phyloP scores from a whole-genome alignment of 176 grass and related monocot genomes.

The Oryza punctata region DNA sequence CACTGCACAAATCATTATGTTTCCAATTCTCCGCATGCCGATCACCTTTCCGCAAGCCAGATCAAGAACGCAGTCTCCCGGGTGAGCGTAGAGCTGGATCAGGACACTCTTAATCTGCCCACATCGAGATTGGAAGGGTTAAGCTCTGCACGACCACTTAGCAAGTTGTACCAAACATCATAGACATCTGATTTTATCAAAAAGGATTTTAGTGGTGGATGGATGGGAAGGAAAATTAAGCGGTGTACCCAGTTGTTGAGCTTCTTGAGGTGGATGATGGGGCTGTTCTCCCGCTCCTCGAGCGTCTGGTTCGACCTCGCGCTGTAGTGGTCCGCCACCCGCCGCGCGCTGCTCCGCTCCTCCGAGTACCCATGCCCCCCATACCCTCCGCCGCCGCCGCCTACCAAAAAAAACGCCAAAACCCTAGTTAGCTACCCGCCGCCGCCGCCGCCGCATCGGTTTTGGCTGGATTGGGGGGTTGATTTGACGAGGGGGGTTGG shows the following conservation, averaged over 20 bases:
- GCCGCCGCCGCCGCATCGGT: not conserved
- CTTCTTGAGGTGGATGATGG: conserved; percentile 99
- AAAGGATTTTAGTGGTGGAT: not conserved
- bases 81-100: conserved; percentile 75
- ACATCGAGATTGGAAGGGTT: not conserved
- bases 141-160: not conserved
- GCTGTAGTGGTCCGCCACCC: conserved; percentile 95
- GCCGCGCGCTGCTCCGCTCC: conserved; percentile 52
- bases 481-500: not conserved
- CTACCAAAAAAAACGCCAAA: not conserved
- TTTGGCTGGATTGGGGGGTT: not conserved
- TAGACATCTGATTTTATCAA: not conserved
- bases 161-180: not conserved
- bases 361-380: conserved; percentile 39
- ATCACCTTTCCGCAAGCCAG: conserved; percentile 92
- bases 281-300: conserved; percentile 90
- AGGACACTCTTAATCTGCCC: conserved; percentile 92
- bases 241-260: conserved; percentile 88
- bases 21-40: not conserved
- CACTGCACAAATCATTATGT: not conserved
- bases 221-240: not conserved
- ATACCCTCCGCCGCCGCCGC: conserved; percentile 33
- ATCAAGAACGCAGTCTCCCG: conserved; percentile 88
- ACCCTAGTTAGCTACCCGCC: conserved; percentile 33
- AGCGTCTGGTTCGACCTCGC: conserved; percentile 96